Conservation (phyloP, 179 eudicot genomes). For the Heliamphora pulchella region DNA sequence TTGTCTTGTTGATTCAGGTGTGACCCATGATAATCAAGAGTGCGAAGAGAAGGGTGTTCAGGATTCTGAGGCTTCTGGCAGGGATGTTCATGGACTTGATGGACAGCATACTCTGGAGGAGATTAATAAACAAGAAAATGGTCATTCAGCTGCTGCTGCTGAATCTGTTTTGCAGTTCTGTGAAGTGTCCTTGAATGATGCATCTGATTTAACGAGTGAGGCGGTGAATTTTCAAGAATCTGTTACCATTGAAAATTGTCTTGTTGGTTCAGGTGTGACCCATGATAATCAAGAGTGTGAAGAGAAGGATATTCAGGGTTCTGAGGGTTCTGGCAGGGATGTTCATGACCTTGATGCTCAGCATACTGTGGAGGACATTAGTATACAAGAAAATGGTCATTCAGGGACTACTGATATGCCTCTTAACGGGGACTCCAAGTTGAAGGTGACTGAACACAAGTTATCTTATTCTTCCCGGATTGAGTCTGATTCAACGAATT, state of each 20-base stretch:
- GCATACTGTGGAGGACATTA: constrained; percentile 18
- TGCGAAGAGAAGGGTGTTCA: constrained; percentile 20
- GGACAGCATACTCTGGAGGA: constrained; percentile 14
- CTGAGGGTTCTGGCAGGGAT: constrained; percentile 11
- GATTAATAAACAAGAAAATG: constrained; percentile 15
- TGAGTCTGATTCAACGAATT: constrained; percentile 6
- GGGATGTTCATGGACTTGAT: constrained; percentile 10
- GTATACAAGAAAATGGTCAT: constrained; percentile 9
- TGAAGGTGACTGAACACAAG: constrained; percentile 9
- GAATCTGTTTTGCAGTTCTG: constrained; percentile 12
- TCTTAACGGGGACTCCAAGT: constrained; percentile 18
- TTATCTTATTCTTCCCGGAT: neutral
- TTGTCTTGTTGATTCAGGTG: constrained; percentile 8
- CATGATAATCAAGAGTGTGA: constrained; percentile 20
- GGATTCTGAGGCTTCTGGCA: constrained; percentile 14
- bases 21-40: constrained; percentile 19
- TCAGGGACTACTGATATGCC: constrained; percentile 10
- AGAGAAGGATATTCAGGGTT: constrained; percentile 16
- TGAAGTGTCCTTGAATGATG: constrained; percentile 24
- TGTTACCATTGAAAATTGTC: constrained; percentile 17
- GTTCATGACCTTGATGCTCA: constrained; percentile 13
- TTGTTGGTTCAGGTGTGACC: constrained; percentile 13
- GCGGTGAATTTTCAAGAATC: constrained; percentile 25
- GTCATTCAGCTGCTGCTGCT: constrained; percentile 5
- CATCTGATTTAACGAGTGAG: constrained; percentile 28